Base-by-base conservation (phyloP, 1,284 basidiomycete genomes). In the Moesziomyces aphidis region DNA sequence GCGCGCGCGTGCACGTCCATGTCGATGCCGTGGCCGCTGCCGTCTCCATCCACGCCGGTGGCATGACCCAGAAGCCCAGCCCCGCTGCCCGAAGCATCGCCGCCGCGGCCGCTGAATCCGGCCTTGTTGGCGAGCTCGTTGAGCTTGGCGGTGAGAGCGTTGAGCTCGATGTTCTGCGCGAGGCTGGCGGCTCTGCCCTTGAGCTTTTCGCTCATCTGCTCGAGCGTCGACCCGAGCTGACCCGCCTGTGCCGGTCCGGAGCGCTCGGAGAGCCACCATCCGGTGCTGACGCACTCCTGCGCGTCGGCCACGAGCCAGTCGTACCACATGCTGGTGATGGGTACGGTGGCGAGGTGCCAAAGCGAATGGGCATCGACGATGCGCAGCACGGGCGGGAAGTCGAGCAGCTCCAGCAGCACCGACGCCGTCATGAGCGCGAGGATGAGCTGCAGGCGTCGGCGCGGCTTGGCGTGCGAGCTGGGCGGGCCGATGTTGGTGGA, bases 291-390 rank as follows among this genome's bases (percentile, higher is more conserved):
- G 57, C 81, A 82, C 45, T 80, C 77, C 31, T 76, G 69, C 4
- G 83, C 82, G 61, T 84, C 83, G 28, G 57, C 50, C 11, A 74
- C 65, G 19, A 84, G 72, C 81, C 80, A 84, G 15, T 73, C 67
- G 65, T 82, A 99, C 96, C 96, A 99, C 61, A 89, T 87, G 53
- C 88, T 82, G 3, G 90, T 89, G 50, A 99, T 89, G 0, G 92
- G 92, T 0, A 89, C 91, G 0, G 96, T 99, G 3, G 90, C 89
- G 4, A 92, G 86, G 86, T 99, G 97, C 97, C 97, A 99, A 13
- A 98, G 86, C 5, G 94, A 88, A 85, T 99, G 97, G 0, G 96
- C 94, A 81, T 99, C 97, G n/a, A 98, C 86, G 4, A 90, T 84
- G 46, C 94, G 86, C 26, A 84, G 79, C 15, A 85, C 50, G 0